A percentile compares a stretch with the other conserved stretches of the same genome.
phyloP scores from a whole-genome alignment of 306 rosid genomes.

The Benincasa hispida region DNA sequence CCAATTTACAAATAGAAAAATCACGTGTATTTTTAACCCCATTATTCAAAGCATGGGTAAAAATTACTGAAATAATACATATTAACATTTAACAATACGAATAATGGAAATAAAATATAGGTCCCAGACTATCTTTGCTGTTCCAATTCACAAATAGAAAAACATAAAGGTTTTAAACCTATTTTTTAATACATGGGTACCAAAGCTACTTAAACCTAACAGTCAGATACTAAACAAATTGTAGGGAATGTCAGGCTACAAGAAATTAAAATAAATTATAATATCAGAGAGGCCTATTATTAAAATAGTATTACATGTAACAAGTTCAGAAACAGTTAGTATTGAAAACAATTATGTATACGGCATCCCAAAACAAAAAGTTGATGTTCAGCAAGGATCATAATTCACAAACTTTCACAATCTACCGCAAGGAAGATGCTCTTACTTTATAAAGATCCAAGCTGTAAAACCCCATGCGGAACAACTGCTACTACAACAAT shows the following conservation, averaged over 20 bases:
- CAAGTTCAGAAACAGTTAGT: too few relatives aligned
- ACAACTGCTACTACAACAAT: conserved; percentile 59
- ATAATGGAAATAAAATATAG: not conserved
- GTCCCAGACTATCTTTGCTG: not conserved
- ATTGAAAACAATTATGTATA: too few relatives aligned
- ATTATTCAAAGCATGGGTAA: too few relatives aligned
- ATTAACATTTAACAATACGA: not conserved
- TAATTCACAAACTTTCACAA: too few relatives aligned
- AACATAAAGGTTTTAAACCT: too few relatives aligned
- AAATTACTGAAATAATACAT: not conserved
- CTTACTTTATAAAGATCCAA: conserved; percentile 75
- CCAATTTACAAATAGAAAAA: not conserved
- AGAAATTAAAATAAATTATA: not conserved
- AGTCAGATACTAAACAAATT: not conserved
- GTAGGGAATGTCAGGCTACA: not conserved
- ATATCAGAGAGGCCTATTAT: not conserved
- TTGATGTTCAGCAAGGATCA: too few relatives aligned
- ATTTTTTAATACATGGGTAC: not conserved
- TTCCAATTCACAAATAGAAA: not conserved
- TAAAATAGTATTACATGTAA: too few relatives aligned
- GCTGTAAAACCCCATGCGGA: conserved; percentile 90
- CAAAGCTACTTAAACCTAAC: not conserved
- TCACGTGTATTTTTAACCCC: too few relatives aligned
- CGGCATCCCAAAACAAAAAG: too few relatives aligned
- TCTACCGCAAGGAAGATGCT: too few relatives aligned